Base-by-base conservation (phyloP, 495 filamentous ascomycete genomes). In the Amphirosellinia nigrospora region DNA sequence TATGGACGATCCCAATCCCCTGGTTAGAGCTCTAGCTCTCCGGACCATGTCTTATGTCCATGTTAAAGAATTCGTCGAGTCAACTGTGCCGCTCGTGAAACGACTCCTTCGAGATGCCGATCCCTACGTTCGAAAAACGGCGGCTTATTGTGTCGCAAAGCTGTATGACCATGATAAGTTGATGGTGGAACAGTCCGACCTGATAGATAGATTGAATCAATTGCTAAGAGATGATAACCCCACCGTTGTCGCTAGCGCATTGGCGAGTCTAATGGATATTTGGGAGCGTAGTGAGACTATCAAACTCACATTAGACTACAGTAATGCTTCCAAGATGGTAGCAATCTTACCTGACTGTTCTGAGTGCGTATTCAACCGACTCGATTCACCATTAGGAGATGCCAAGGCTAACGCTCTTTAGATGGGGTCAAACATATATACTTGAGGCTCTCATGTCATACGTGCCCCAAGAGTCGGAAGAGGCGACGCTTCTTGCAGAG, bases 351-450 rank as follows among this genome's bases (percentile, higher is more conserved):
- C 96, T 19, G 96, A 98, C 75, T 98, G 96, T 81, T 98, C 96
- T 21, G 96, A 99, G 93, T 97, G 86, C 64, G 91, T 85, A n/a
- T 0, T 53, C 28, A 32, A 50, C 4, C n/a, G 50, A 10, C 48
- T 16, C 6, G 19, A n/a, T 45, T 19, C 15, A 45, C 56, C 45
- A 7, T 55, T 26, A 41, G 1, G 34, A 32, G 61, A n/a, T 30
- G 38, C 16, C 52, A 10, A 50, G 10, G 41, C 80, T 82, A 69
- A 82, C 73, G 53, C 66, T 43, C 53, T 28, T 9, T 70, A 97
- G 94, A 87, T 99, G 96, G 96, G 95, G 96, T 55, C 96, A 99
- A 83, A 96, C 94, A 48, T 99, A 99, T 77, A 99, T 99, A 68
- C 88, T 99, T 11, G 96, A 99, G 81, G 94, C 96, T 10, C 86